phyloP scores from a whole-genome alignment of 179 eudicot genomes.

The Nepenthes alata region DNA sequence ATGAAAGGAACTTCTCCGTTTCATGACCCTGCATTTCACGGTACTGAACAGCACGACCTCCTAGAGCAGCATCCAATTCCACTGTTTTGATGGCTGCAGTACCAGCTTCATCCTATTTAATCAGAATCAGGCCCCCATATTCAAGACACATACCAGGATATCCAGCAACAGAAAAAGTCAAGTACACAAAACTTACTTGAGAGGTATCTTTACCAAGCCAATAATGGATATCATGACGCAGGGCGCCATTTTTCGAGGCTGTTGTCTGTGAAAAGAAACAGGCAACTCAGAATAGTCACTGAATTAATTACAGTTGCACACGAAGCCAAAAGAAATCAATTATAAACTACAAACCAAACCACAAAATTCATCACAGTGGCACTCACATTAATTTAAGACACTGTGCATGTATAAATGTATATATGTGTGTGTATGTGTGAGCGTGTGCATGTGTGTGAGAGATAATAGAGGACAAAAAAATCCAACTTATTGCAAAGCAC shows the following conservation, averaged over 20 bases:
- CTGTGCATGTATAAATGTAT: too few relatives aligned
- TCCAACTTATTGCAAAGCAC: too few relatives aligned
- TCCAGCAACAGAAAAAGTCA: constrained; percentile 1
- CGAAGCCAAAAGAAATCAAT: too few relatives aligned
- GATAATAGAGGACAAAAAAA: too few relatives aligned
- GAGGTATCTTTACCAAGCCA: constrained; percentile 98
- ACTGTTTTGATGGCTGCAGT: constrained; percentile 79
- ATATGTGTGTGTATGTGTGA: too few relatives aligned
- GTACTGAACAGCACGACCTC: constrained; percentile 97
- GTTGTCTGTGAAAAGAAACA: constrained; percentile 51
- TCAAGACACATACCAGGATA: constrained; percentile 4
- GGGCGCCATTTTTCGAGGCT: constrained; percentile 67
- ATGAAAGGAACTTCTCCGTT: constrained; percentile 92
- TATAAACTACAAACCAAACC: too few relatives aligned
- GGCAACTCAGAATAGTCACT: constrained; percentile 3
- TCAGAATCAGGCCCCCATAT: constrained; percentile 16
- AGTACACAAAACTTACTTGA: constrained; percentile 42
- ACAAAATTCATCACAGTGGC: too few relatives aligned
- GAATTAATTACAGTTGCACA: too few relatives aligned
- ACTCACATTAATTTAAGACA: too few relatives aligned
- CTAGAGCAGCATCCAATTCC: constrained; percentile 92
- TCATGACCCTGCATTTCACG: constrained; percentile 95
- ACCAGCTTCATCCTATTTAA: constrained; percentile 89
- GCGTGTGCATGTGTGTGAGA: too few relatives aligned
- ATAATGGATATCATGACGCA: constrained; percentile 82